Evolutionary conservation across 1,284 basidiomycete genomes (phyloP), one percentile per base, ranked within the genome.

Genomic region (Leccinum angustisporum): DNA sequence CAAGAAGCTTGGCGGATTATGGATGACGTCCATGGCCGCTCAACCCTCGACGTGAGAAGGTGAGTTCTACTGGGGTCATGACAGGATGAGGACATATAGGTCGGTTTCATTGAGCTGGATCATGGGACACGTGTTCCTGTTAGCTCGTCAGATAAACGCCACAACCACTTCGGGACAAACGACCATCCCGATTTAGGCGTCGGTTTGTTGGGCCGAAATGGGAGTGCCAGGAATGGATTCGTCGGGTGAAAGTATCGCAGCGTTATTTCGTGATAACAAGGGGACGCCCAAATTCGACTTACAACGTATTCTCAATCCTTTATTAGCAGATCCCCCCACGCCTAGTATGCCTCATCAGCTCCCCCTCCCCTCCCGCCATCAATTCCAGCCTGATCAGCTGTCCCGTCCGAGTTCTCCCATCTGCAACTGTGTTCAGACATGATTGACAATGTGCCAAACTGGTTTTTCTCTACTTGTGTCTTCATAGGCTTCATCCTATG

Each of bases 401-500:
- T 18, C 27, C 25, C 52, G 43, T 46, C 61, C 48, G 13, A 63
- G 52, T 48, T 34, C 5, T 27, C 31, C 50, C 60, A 59, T 71
- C 69, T 66, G 40, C 65, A 66, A 73, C 67, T 64, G 69, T 13
- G 67, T 66, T 66, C 67, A 66, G 57, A 51, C 5, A 69, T 68
- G 65, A 63, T 67, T 61, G 11, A 63, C 54, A 61, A 66, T 59
- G 61, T 67, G 53, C 67, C 71, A 7, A 70, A 68, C 51, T 69
- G 64, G 73, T 21, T 76, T 6, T 74, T 79, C 57, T 75, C 77
- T 16, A 43, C 70, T 5, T 65, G 66, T 53, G 70, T 79, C 30
- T 79, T 82, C 61, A 46, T 80, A 27, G 67, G 72, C 38, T 75
- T 78, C 31, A 3, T 74, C 6, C 62, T 77, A 9, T 67, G 77